Evolutionary conservation across 805 yeast genomes (phyloP).

Genomic region (Candida michaelii): DNA sequence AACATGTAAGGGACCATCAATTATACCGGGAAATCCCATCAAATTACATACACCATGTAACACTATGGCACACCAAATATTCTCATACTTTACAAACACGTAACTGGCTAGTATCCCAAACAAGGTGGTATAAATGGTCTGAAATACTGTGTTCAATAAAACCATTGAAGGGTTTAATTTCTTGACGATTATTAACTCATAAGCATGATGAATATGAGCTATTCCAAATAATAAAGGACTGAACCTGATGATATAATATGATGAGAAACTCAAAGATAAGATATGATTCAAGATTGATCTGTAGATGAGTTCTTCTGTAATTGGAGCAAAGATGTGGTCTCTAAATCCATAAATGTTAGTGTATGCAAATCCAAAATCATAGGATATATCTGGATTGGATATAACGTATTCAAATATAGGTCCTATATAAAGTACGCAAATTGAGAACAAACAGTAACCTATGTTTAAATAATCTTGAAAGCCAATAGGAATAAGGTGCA

Average conservation of each 20-base stretch:
- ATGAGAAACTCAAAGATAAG: constrained; percentile 16
- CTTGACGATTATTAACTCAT: constrained; percentile 31
- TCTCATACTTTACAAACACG: constrained; percentile 47
- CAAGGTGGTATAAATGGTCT: constrained; percentile 61
- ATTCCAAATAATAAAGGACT: constrained; percentile 72
- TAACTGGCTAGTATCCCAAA: constrained; percentile 70
- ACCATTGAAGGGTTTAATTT: constrained; percentile 4
- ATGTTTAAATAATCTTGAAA: constrained; percentile 17
- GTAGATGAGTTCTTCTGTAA: constrained; percentile 75
- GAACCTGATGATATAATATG: constrained; percentile 22
- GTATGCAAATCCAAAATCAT: constrained; percentile 9
- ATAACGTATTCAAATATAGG: constrained; percentile 41
- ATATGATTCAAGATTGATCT: constrained; percentile 45
- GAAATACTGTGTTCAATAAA: constrained; percentile 38
- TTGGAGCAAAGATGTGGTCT: constrained; percentile 67
- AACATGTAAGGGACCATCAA: constrained; percentile 8
- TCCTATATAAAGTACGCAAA: constrained; percentile 47
- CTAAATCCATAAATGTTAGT: constrained; percentile 45
- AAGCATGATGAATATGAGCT: constrained; percentile 79
- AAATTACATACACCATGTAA: constrained; percentile 70
- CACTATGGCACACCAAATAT: constrained; percentile 54
- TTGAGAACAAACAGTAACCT: constrained; percentile 10
- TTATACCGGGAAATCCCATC: constrained; percentile 60
- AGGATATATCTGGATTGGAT: constrained; percentile 14
- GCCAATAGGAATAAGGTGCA: constrained; percentile 3